Conservation (phyloP, 2,329 filamentous ascomycete genomes). For the Clonostachys rhizophaga region DNA sequence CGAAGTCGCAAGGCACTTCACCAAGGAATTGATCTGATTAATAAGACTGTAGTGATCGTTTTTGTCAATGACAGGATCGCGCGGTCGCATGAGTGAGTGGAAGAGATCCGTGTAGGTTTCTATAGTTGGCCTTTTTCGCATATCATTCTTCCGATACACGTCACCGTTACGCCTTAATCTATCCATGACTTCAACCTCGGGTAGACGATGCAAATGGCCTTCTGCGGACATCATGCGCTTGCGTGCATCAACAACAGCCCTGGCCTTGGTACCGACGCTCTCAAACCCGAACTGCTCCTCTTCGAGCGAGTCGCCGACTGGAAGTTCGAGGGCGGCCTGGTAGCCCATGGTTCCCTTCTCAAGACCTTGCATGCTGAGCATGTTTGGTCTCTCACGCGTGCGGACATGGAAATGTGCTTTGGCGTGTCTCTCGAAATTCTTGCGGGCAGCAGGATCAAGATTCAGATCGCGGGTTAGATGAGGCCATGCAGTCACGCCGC, state of each 20-base stretch:
- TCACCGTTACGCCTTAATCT: slow-evolving; percentile 51
- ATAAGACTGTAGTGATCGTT: slow-evolving; percentile 58
- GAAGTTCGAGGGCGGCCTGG: slow-evolving; percentile 61
- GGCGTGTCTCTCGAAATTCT: slow-evolving; percentile 34
- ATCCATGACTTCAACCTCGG: slow-evolving; percentile 54
- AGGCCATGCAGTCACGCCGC: slow-evolving; percentile 57
- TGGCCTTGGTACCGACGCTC: slow-evolving; percentile 47
- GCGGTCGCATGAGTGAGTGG: slow-evolving; percentile 52
- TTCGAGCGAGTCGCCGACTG: slow-evolving; percentile 58
- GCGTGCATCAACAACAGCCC: slow-evolving; percentile 51
- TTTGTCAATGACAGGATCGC: slow-evolving; percentile 49
- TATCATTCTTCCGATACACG: slow-evolving; percentile 48
- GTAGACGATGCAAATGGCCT: slow-evolving; percentile 49
- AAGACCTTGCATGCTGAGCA: slow-evolving; percentile 67
- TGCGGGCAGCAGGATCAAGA: slow-evolving; percentile 35
- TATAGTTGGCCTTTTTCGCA: slow-evolving; percentile 43
- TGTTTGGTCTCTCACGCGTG: slow-evolving; percentile 61
- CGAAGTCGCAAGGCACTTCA: slow-evolving; percentile 59
- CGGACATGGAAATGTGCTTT: slow-evolving; percentile 54
- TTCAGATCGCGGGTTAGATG: slow-evolving; percentile 50
- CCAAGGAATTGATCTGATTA: slow-evolving; percentile 65
- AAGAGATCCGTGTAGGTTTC: slow-evolving; percentile 62
- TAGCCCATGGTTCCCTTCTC: slow-evolving; percentile 70
- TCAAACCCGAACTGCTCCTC: slow-evolving; percentile 59
- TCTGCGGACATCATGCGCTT: slow-evolving; percentile 48